These are phyloP conservation scores for Oxytropis ochrocephala DNA, from an alignment of 306 rosid genomes.

Conservation along the genomic window DNA sequence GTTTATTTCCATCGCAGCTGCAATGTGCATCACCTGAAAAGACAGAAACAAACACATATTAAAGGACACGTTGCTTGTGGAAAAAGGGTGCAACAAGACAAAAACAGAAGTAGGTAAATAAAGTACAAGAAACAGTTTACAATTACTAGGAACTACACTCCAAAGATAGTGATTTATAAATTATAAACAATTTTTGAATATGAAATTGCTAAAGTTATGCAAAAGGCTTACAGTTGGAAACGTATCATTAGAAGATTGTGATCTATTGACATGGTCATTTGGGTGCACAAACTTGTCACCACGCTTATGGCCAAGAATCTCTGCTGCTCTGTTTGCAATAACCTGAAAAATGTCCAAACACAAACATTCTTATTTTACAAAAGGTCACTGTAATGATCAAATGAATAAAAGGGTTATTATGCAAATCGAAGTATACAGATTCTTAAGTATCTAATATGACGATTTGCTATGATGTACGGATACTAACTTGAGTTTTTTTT, in stretches of 20 bases:
- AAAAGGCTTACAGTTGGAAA: conserved; percentile 81
- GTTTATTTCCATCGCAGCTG: conserved; percentile 77
- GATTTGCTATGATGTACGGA: no score
- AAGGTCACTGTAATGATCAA: neutral
- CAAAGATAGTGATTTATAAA: neutral
- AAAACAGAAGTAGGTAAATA: neutral
- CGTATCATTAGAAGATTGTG: conserved; percentile 96
- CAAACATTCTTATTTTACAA: neutral
- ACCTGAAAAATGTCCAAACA: conserved; percentile 45
- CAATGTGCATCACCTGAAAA: conserved; percentile 94
- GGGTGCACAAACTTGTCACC: conserved; percentile 95
- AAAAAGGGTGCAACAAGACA: neutral
- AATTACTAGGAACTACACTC: neutral
- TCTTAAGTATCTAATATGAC: neutral
- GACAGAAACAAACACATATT: neutral
- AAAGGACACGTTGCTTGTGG: no score
- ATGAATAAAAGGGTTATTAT: neutral
- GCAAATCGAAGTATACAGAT: neutral
- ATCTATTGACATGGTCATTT: conserved; percentile 95
- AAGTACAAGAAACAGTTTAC: neutral
- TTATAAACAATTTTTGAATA: neutral
- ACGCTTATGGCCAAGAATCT: conserved; percentile 89
- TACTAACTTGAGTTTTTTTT: no score
- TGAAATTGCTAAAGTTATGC: neutral
- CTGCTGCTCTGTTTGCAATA: conserved; percentile 94